Evolutionary conservation across 2,329 filamentous ascomycete genomes (phyloP).

Genomic region (Aspergillus sojae): DNA sequence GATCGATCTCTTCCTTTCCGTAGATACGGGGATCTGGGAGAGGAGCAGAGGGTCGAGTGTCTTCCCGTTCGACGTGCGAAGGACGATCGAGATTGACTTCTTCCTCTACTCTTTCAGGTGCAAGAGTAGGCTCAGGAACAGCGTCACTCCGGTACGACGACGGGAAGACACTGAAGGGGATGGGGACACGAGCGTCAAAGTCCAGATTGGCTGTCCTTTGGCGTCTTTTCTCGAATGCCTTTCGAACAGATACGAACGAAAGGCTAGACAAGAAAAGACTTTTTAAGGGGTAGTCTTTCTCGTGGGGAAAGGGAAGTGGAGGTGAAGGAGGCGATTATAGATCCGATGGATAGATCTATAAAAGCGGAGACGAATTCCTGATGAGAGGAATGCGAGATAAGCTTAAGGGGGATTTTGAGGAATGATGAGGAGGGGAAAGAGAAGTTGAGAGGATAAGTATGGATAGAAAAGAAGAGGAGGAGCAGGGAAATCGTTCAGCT

Average conservation of each 20-base stretch:
- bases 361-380: constrained; percentile 25
- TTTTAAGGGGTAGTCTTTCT: constrained; percentile 42
- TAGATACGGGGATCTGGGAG: constrained; percentile 68
- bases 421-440: constrained; percentile 17
- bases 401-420: constrained; percentile 7
- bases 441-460: constrained; percentile 14
- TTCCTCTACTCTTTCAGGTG: constrained; percentile 75
- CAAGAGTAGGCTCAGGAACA: constrained; percentile 66
- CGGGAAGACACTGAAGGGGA: constrained; percentile 99
- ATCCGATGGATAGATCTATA: constrained; percentile 26
- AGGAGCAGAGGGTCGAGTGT: constrained; percentile 73
- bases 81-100: constrained; percentile 74
- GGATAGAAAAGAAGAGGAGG: constrained; percentile 8
- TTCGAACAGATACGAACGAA: constrained; percentile 50
- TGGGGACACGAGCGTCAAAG: constrained; percentile 99
- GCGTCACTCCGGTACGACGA: constrained; percentile 87
- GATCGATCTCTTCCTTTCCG: constrained; percentile 84
- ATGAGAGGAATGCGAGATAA: constrained; percentile 21
- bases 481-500: background rate
- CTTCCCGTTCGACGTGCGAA: constrained; percentile 96
- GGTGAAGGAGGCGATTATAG: constrained; percentile 22
- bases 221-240: constrained; percentile 70
- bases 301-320: constrained; percentile 23
- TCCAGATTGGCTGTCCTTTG: constrained; percentile 94
- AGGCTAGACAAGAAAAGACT: constrained; percentile 54